Base-by-base conservation (phyloP, 169 alveolate species). In the Plasmodium yoelii region DNA sequence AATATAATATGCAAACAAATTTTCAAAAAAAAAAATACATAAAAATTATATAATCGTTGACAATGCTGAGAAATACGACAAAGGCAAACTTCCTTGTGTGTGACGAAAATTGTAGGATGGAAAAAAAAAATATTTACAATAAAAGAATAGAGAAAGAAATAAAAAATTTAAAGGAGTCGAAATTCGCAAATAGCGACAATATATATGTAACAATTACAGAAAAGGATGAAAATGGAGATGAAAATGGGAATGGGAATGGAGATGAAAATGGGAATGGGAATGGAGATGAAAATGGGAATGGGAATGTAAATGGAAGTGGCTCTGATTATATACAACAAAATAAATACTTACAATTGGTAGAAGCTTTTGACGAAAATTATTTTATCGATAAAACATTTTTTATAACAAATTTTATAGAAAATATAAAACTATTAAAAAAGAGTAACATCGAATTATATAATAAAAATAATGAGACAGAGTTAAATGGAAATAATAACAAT, bases 131-230 rank as follows among this genome's bases (percentile, higher is more conserved):
- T 6, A 82, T 82, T 51, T 82, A 24, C 44, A 82, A 82, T 61
- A 82, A 26, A 82, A 70, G 90, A 68, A 65, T 82, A 67, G 70
- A 82, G 24, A 82, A 68, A 59, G 90, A 82, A 55, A 82, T 82
- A 65, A 55, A 65, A 68, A 82, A 68, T 24, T 67, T 82, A 56
- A 65, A 82, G 34, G 84, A 82, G 24, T 82, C 90, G 13, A 82
- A 82, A 6, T 34, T 82, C 10, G 24, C 68, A 12, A 59, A 82
- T 26, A 49, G 46, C 15, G 57, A 26, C 0, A 68, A 82, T 67
- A 71, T 82, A 24, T 82, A 82, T 59, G 67, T 82, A 39, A 82
- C 90, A 46, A 18, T 82, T 22, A 82, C 46, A 12, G 73, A 82
- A 56, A 34, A 12, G 9, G 18, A 68, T 12, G 60, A 39, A 18